Conservation (phyloP, 148 eudicot species). For the Beta vulgaris region DNA sequence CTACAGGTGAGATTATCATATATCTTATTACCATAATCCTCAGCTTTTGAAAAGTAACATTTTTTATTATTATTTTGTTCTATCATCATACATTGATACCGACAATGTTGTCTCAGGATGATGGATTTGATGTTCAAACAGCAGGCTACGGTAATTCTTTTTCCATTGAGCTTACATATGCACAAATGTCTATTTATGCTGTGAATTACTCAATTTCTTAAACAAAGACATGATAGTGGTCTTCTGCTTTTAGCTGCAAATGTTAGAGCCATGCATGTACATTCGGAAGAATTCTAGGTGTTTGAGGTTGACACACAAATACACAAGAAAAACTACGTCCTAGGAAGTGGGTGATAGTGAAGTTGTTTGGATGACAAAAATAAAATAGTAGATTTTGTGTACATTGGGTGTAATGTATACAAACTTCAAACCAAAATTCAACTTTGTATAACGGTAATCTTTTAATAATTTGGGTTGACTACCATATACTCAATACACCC, state of each 20-base stretch:
- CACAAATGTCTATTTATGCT: neutral
- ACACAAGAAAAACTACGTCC: neutral
- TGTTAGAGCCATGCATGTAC: neutral
- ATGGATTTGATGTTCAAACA: constrained; percentile 98
- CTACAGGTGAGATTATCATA: constrained; percentile 48
- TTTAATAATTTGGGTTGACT: no score
- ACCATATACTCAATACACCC: no score
- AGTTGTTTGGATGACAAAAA: neutral
- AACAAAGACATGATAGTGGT: neutral
- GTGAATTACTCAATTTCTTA: neutral
- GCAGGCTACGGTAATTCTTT: constrained; percentile 74
- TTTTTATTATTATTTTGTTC: neutral
- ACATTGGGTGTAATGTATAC: no score
- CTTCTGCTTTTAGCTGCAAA: neutral
- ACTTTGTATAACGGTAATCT: no score
- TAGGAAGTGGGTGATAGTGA: neutral
- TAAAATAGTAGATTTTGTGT: no score
- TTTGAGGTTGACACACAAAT: neutral
- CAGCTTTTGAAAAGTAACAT: no score
- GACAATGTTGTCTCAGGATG: constrained; percentile 55
- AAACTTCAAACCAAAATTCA: no score
- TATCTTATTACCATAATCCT: neutral
- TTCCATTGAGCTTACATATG: neutral
- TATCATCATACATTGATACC: neutral
- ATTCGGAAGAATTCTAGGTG: neutral